These are phyloP conservation scores for Globisporangium uncinulatum DNA, from an alignment of 352 stramenopile species.

Conservation along the genomic window DNA sequence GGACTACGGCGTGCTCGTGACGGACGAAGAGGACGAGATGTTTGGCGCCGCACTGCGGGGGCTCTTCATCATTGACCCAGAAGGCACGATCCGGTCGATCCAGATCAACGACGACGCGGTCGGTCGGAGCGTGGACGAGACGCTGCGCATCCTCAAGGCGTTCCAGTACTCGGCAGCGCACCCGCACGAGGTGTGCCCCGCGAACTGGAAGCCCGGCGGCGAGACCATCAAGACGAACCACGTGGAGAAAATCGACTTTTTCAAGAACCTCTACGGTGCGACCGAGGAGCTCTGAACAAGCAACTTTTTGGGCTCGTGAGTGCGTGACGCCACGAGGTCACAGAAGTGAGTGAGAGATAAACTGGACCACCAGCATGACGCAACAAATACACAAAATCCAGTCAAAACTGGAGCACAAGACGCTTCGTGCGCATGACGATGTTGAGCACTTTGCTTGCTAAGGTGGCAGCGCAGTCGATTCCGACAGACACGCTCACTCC, in stretches of 20 bases:
- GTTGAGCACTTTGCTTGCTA: too few species aligned
- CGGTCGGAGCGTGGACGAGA: constrained; percentile 90
- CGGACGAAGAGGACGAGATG: constrained; percentile 28
- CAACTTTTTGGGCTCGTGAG: too few species aligned
- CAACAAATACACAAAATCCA: too few species aligned
- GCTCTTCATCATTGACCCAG: constrained; percentile 92
- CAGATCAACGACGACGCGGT: constrained; percentile 92
- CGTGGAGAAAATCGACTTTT: too few species aligned
- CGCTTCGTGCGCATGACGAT: too few species aligned
- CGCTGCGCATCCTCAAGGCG: constrained; percentile 87
- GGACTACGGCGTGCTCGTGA: constrained; percentile 89
- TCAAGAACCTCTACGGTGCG: too few species aligned
- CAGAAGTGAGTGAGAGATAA: too few species aligned
- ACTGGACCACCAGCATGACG: too few species aligned
- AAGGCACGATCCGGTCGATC: constrained; percentile 84
- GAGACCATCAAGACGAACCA: constrained; percentile 63
- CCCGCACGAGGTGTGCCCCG: constrained; percentile 87
- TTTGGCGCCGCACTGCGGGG: constrained; percentile 81
- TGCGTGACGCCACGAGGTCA: too few species aligned
- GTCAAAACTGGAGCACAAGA: too few species aligned
- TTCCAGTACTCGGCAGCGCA: constrained; percentile 92
- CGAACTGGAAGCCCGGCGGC: constrained; percentile 90
- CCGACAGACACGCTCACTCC: too few species aligned
- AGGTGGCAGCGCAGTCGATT: too few species aligned
- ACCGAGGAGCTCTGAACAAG: constrained; percentile 2